A percentile compares a stretch with the other conserved stretches of the same genome.
Conservation (phyloP, 1,139 yeast species). For the Trichomonascaceae sp. region DNA sequence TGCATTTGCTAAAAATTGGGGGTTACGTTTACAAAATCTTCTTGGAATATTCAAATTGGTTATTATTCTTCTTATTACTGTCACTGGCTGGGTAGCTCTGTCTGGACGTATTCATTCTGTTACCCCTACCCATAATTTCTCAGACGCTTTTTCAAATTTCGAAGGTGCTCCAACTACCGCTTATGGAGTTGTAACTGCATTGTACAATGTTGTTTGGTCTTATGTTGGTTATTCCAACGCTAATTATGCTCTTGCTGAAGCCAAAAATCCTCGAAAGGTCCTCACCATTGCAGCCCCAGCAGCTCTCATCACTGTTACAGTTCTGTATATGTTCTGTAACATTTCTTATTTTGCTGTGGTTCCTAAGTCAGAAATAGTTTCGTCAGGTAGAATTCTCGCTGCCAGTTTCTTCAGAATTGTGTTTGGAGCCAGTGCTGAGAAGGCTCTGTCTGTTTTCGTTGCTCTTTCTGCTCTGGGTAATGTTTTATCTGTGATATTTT, state of each 20-base stretch:
- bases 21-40: conserved; percentile 60
- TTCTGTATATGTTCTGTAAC: conserved; percentile 62
- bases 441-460: conserved; percentile 63
- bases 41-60: conserved; percentile 68
- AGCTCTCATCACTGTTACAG: conserved; percentile 54
- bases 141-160: conserved; percentile 45
- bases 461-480: conserved; percentile 74
- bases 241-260: conserved; percentile 77
- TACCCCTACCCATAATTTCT: conserved; percentile 51
- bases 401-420: conserved; percentile 67
- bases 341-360: conserved; percentile 72
- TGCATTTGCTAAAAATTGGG: conserved; percentile 55
- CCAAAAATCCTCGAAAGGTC: conserved; percentile 62
- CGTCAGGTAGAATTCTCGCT: conserved; percentile 66
- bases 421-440: conserved; percentile 63
- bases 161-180: conserved; percentile 47
- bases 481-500: conserved; percentile 69
- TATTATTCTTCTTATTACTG: conserved; percentile 59
- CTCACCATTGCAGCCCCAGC: conserved; percentile 67
- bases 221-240: conserved; percentile 52
- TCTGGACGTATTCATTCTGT: conserved; percentile 59
- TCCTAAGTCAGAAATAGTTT: conserved; percentile 52
- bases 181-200: conserved; percentile 69
- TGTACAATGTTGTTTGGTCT: conserved; percentile 78
- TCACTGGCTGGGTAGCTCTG: conserved; percentile 78